Conservation (phyloP, 306 rosid genomes). For the Vigna angularis region DNA sequence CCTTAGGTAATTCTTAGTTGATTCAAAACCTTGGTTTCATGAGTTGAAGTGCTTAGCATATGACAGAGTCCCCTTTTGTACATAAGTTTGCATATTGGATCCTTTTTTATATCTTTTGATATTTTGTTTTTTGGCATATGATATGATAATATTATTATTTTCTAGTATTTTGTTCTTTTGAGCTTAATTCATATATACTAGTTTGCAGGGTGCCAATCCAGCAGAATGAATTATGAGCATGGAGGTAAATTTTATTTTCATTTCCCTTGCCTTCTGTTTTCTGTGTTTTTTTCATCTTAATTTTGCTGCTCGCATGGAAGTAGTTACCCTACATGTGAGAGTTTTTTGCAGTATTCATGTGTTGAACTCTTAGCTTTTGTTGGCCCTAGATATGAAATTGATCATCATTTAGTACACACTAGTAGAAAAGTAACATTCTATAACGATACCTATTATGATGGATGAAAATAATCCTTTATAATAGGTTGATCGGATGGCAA, state of each 20-base stretch:
- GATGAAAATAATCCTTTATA: no score
- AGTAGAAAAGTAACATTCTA: no score
- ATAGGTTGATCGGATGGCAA: no score
- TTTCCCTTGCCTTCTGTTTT: conserved; percentile 5
- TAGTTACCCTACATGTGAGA: not conserved
- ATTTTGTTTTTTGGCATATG: conserved; percentile 7
- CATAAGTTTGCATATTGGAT: not conserved
- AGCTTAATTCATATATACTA: conserved; percentile 39
- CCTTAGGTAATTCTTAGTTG: no score
- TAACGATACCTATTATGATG: no score
- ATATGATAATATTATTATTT: not conserved
- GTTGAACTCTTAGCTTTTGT: no score
- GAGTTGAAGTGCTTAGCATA: conserved; percentile 28
- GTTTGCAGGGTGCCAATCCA: conserved; percentile 71
- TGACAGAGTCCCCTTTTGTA: not conserved
- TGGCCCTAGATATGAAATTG: no score
- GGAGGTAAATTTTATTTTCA: conserved; percentile 65
- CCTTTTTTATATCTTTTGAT: conserved; percentile 20
- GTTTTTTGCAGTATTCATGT: conserved; percentile 33
- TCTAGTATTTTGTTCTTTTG: conserved; percentile 20
- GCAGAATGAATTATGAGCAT: conserved; percentile 94
- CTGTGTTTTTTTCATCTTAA: no score
- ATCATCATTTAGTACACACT: no score
- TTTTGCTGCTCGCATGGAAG: no score
- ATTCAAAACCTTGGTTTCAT: not conserved